phyloP scores from a whole-genome alignment of 208 protist genomes.

The Trypanosoma rangeli region DNA sequence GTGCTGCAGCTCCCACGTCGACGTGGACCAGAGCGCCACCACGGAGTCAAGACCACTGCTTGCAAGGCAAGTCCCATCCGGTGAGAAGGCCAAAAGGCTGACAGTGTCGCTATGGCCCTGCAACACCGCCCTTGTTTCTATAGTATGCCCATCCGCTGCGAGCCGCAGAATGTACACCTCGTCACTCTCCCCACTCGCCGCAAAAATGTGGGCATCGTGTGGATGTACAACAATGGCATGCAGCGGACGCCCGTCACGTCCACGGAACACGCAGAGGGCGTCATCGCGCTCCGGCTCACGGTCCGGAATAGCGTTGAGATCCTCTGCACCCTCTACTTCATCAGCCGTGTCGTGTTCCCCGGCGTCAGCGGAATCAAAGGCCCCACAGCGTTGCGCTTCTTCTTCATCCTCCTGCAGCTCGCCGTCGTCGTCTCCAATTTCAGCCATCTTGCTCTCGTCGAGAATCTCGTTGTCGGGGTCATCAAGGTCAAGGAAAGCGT shows the following conservation, averaged over 20 bases:
- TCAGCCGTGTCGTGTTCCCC: slow-evolving; percentile 23
- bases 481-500: slow-evolving; percentile 84
- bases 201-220: slow-evolving; percentile 44
- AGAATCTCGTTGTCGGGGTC: slow-evolving; percentile 80
- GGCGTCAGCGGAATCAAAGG: background rate
- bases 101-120: slow-evolving; percentile 79
- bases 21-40: slow-evolving; percentile 73
- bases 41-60: slow-evolving; percentile 73
- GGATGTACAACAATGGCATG: slow-evolving; percentile 62
- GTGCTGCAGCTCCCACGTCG: slow-evolving; percentile 75
- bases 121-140: slow-evolving; percentile 33
- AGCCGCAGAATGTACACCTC: slow-evolving; percentile 64
- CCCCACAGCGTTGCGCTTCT: background rate
- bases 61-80: slow-evolving; percentile 75
- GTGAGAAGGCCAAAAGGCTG: slow-evolving; percentile 78
- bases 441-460: slow-evolving; percentile 47
- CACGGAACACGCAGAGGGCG: slow-evolving; percentile 54
- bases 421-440: slow-evolving; percentile 28
- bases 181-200: slow-evolving; percentile 71
- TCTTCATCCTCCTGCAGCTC: background rate
- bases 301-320: slow-evolving; percentile 80
- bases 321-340: slow-evolving; percentile 34
- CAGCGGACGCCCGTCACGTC: slow-evolving; percentile 53
- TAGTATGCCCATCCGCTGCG: background rate
- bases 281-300: slow-evolving; percentile 80